These are phyloP conservation scores for Artemisia argyi DNA, from an alignment of 129 eudicot species.

Conservation along the genomic window DNA sequence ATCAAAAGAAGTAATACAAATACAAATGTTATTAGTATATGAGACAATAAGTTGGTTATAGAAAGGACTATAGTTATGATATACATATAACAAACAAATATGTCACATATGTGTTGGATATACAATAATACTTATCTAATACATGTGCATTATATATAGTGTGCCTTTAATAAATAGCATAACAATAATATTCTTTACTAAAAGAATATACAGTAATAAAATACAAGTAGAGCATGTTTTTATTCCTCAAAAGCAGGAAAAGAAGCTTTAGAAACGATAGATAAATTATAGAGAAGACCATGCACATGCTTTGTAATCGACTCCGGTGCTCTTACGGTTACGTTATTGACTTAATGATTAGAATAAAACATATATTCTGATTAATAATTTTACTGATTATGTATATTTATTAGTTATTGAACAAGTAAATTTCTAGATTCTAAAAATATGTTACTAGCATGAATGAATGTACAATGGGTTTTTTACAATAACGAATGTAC, in stretches of 20 bases:
- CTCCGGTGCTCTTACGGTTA: slow-evolving; percentile 27
- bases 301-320: slow-evolving; percentile 27
- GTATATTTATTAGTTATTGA: not conserved
- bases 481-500: too few species aligned
- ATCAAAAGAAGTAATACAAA: too few species aligned
- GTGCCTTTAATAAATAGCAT: not conserved
- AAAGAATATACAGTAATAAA: not conserved
- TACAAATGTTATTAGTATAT: too few species aligned
- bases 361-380: not conserved
- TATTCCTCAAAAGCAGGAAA: slow-evolving; percentile 23
- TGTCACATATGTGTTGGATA: not conserved
- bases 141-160: not conserved
- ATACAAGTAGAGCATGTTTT: slow-evolving; percentile 15
- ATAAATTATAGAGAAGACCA: slow-evolving; percentile 5
- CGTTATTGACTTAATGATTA: slow-evolving; percentile 11
- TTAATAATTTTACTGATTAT: not conserved
- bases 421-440: not conserved
- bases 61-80: too few species aligned
- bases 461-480: too few species aligned
- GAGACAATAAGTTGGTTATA: too few species aligned
- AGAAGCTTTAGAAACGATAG: not conserved
- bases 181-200: not conserved
- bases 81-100: too few species aligned
- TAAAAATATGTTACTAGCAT: too few species aligned
- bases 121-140: not conserved